Percentiles rank a stretch among this genome's conserved stretches.
These are phyloP conservation scores for Russula brevipes DNA, from an alignment of 768 basidiomycete species.

Conservation along the genomic window DNA sequence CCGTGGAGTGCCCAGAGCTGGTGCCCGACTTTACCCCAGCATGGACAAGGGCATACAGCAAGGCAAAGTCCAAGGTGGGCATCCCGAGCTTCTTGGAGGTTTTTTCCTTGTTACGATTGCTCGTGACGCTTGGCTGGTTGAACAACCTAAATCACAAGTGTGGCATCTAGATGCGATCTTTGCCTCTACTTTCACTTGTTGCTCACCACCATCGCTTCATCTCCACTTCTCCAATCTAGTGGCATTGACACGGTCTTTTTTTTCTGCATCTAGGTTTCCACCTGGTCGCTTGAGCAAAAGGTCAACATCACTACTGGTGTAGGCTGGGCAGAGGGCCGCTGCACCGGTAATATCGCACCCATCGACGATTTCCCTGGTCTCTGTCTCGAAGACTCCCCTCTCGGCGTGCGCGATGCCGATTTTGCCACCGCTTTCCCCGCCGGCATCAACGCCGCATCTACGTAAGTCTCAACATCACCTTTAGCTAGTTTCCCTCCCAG, in stretches of 20 bases:
- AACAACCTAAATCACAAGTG: neutral
- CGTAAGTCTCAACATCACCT: constrained; percentile 41
- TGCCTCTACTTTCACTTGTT: neutral
- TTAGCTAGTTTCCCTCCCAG: constrained; percentile 27
- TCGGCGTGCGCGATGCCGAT: constrained; percentile 73
- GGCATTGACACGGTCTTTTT: neutral
- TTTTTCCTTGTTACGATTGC: neutral
- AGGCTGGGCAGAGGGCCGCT: constrained; percentile 59
- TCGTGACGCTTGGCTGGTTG: neutral
- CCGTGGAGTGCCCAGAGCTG: constrained; percentile 39
- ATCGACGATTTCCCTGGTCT: constrained; percentile 58
- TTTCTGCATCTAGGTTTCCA: constrained; percentile 5
- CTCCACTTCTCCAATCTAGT: no score
- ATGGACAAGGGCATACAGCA: constrained; percentile 57
- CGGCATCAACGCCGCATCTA: constrained; percentile 76
- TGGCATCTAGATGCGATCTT: neutral
- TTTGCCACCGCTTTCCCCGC: constrained; percentile 76
- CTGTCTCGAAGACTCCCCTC: constrained; percentile 71
- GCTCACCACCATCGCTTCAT: no score
- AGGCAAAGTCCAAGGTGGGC: constrained; percentile 40
- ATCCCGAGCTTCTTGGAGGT: neutral
- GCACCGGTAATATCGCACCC: constrained; percentile 61
- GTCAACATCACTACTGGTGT: constrained; percentile 25
- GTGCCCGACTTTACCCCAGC: constrained; percentile 46
- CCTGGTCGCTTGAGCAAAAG: constrained; percentile 23